Evolutionary conservation across 768 basidiomycete genomes (phyloP), one percentile per base, ranked within the genome.

Genomic region (Leccinellum albellum): DNA sequence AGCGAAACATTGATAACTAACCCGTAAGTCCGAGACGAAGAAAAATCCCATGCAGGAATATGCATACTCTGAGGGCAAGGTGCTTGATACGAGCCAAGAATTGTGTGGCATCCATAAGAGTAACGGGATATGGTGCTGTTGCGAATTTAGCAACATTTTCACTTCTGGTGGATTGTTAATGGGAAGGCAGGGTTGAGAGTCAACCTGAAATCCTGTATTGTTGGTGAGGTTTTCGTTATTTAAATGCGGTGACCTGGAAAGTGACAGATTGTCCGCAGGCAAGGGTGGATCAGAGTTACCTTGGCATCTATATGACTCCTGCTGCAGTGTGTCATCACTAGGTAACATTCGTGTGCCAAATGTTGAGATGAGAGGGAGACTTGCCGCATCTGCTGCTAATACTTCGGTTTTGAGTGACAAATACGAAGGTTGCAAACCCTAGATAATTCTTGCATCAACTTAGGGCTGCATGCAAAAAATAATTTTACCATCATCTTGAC

Each of bases 1-100:
- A 15, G 14, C 13, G 53, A 47, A 8, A 29, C 35, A 15, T 33
- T 55, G 56, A 46, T 26, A 26, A 61, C 70, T 58, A 48, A 77
- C 82, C 64, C 70, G 68, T 6, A 81, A 61, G 13, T 70, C 66
- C 15, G 75, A 66, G 53, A 84, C 61, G 31, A 70, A 72, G 60
- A 81, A 83, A 42, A 75, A 76, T 0, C 83, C 83, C 65, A 84
- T 66, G 61, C 77, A 78, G 40, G 64, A 66, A 60, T 73, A 80
- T 14, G 66, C 73, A 55, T 72, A 35, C 54, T 80, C 79, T 6
- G 62, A 44, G 12, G 75, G 67, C 1, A 79, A 63, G 33, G 35
- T 50, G 6, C 40, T 48, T 0, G 62, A 55, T n/a, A 72, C 53
- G 9, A 72, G 68, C 6, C 73, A 51, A 15, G 69, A 70, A n/a